Conservation (phyloP, 1,139 yeast genomes). For the Lodderomyces theae region DNA sequence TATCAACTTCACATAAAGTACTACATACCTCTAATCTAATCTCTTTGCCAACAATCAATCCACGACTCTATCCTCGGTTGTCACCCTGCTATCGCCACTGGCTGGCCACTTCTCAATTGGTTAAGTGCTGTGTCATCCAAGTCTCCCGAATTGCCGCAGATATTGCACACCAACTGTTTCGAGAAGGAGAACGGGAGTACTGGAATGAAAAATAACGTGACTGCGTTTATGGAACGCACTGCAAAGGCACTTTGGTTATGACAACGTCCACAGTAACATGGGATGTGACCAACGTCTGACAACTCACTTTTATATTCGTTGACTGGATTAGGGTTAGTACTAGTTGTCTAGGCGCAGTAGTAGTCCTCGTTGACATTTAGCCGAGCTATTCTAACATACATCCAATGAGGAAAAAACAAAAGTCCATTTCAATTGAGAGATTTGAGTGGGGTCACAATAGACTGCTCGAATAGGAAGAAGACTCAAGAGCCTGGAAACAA, state of each 20-base stretch:
- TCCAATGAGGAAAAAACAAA: slow-evolving; percentile 31
- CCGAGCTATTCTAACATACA: slow-evolving; percentile 22
- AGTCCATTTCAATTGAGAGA: slow-evolving; percentile 22
- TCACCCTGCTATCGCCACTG: slow-evolving; percentile 40
- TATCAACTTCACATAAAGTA: too few species aligned
- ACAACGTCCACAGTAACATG: slow-evolving; percentile 40
- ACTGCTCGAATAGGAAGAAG: not conserved
- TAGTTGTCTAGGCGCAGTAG: not conserved
- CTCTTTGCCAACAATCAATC: too few species aligned
- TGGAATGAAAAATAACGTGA: slow-evolving; percentile 47
- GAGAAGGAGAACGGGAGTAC: slow-evolving; percentile 41
- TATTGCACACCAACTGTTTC: slow-evolving; percentile 40
- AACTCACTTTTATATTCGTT: slow-evolving; percentile 31
- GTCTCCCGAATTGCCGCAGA: slow-evolving; percentile 45
- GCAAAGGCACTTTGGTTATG: slow-evolving; percentile 48
- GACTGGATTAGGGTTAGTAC: slow-evolving; percentile 16
- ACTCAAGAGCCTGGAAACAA: too few species aligned
- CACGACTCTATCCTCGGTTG: slow-evolving; percentile 33
- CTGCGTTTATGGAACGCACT: slow-evolving; percentile 38
- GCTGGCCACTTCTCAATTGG: slow-evolving; percentile 39
- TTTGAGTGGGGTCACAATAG: not conserved
- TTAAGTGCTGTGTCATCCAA: slow-evolving; percentile 29
- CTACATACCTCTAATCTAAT: too few species aligned
- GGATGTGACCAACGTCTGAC: slow-evolving; percentile 25
- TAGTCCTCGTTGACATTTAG: not conserved